Conservation (phyloP, 495 filamentous ascomycete genomes). For the Penicillium maclennaniae region DNA sequence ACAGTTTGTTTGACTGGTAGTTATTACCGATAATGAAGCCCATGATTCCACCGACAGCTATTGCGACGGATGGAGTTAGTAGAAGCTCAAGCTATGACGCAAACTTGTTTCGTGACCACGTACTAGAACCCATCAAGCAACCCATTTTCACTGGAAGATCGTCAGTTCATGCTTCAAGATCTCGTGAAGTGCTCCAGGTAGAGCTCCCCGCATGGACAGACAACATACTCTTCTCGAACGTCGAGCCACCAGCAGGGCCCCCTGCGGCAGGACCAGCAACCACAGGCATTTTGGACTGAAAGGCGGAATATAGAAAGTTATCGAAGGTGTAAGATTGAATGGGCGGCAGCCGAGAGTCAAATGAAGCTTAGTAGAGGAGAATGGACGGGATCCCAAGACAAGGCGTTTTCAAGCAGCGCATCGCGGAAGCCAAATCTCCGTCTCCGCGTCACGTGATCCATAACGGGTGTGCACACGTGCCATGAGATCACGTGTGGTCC, state of each 20-base stretch:
- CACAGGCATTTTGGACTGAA: conserved; percentile 55
- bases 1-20: background rate
- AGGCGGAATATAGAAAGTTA: background rate
- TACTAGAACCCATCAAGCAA: conserved; percentile 95
- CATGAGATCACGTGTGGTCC: conserved; percentile 15
- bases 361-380: background rate
- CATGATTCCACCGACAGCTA: conserved; percentile 92
- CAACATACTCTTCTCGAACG: conserved; percentile 84
- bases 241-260: conserved; percentile 63
- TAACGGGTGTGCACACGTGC: conserved; percentile 19
- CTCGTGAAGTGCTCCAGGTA: background rate
- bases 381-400: background rate
- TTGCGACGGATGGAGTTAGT: conserved; percentile 10
- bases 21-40: conserved; percentile 89
- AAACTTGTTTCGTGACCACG: conserved; percentile 29
- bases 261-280: conserved; percentile 55
- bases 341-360: conserved; percentile 5
- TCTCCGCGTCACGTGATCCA: conserved; percentile 24
- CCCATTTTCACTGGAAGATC: conserved; percentile 83
- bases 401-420: conserved; percentile 19
- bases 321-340: background rate
- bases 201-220: background rate
- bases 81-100: conserved; percentile 1
- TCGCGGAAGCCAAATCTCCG: conserved; percentile 7
- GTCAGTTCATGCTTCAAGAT: conserved; percentile 18